Evolutionary conservation across 2,329 filamentous ascomycete species (phyloP).

Genomic region (Fonsecaea monophora): DNA sequence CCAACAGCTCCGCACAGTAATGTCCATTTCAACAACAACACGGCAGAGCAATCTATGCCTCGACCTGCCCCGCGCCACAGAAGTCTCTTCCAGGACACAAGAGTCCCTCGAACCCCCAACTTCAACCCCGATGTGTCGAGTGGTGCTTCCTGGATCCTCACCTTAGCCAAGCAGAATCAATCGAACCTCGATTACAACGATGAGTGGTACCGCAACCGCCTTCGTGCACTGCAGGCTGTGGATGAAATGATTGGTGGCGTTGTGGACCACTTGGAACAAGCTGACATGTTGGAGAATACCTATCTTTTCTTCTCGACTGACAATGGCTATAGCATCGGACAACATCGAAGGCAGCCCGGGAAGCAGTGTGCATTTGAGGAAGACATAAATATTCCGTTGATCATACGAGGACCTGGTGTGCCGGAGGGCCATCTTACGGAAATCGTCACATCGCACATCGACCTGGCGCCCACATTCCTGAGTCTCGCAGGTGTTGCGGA

Average conservation of each 20-base stretch:
- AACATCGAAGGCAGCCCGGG: constrained; percentile 64
- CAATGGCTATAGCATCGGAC: constrained; percentile 67
- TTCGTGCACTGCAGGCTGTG: constrained; percentile 60
- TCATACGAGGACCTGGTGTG: constrained; percentile 66
- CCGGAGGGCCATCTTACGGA: constrained; percentile 51
- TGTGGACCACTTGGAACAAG: constrained; percentile 51
- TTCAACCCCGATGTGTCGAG: constrained; percentile 69
- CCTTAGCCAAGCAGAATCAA: constrained; percentile 54
- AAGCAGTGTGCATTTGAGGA: constrained; percentile 66
- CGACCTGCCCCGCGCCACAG: constrained; percentile 64
- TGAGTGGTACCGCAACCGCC: constrained; percentile 58
- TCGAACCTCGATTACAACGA: constrained; percentile 60
- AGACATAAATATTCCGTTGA: constrained; percentile 66
- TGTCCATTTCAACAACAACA: constrained; percentile 44
- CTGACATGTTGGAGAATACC: constrained; percentile 57
- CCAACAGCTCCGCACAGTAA: constrained; percentile 72
- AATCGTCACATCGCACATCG: constrained; percentile 67
- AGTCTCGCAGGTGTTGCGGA: constrained; percentile 29
- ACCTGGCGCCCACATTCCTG: constrained; percentile 68
- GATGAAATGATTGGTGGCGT: constrained; percentile 61
- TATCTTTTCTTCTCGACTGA: constrained; percentile 67
- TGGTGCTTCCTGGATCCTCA: constrained; percentile 56
- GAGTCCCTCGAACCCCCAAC: constrained; percentile 66
- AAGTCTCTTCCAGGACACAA: constrained; percentile 65
- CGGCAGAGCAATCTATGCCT: constrained; percentile 38